A percentile compares a stretch with the other conserved stretches of the same genome.
Conservation (phyloP, 805 yeast species). For the Saccharomycopsis babjevae region DNA sequence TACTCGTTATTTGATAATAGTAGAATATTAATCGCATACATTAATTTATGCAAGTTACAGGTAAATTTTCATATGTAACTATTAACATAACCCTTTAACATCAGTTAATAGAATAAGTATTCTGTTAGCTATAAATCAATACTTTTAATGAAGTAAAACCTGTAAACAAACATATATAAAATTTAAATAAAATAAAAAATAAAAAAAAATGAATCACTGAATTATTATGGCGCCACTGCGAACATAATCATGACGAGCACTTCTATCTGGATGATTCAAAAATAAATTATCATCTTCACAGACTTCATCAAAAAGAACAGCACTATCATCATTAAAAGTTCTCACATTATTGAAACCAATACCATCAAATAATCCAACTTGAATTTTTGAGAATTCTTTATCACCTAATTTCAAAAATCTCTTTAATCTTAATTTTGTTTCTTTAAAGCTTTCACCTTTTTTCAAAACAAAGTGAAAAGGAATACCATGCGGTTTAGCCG, state of each 20-base stretch:
- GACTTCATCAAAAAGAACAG: slow-evolving; percentile 45
- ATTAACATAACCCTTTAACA: background rate
- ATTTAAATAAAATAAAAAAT: background rate
- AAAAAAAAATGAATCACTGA: slow-evolving; percentile 18
- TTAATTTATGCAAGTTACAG: no score
- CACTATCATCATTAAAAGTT: slow-evolving; percentile 37
- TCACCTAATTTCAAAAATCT: slow-evolving; percentile 64
- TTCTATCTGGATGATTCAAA: slow-evolving; percentile 80
- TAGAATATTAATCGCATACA: no score
- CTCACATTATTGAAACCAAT: slow-evolving; percentile 21
- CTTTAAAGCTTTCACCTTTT: slow-evolving; percentile 54
- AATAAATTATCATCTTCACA: slow-evolving; percentile 49
- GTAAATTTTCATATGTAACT: no score
- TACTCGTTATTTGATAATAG: no score
- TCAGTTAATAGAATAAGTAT: background rate
- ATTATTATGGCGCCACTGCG: slow-evolving; percentile 53
- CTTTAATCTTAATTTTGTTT: slow-evolving; percentile 59
- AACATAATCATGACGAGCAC: slow-evolving; percentile 36
- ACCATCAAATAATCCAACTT: slow-evolving; percentile 41
- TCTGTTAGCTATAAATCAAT: background rate
- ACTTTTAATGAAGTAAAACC: background rate
- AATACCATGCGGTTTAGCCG: slow-evolving; percentile 61
- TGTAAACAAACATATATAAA: background rate
- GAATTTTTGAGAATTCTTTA: slow-evolving; percentile 69
- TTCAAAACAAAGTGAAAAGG: slow-evolving; percentile 72